Evolutionary conservation across 768 basidiomycete genomes (phyloP), one percentile per base, ranked within the genome.

Genomic region (Lentinula guzmanii): DNA sequence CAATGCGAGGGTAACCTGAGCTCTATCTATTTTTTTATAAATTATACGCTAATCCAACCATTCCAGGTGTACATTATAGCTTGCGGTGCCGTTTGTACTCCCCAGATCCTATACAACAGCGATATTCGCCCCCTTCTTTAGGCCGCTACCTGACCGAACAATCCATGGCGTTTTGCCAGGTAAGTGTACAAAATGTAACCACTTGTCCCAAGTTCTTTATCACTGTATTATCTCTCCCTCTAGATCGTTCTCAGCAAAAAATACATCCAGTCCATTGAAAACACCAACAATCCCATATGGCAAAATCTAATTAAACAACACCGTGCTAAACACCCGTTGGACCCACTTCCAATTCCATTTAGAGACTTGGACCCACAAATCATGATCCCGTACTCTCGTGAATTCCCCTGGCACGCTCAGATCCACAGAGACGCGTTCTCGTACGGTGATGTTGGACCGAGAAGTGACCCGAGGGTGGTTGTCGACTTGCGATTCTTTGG

Each of bases 401-500:
- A 63, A 55, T 64, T 65, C 33, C 72, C 70, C 3, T 74, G 72
- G 71, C 72, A 75, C 63, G 64, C 66, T 21, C 70, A 74, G 62
- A 72, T 76, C 37, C 74, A 76, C 51, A 70, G 72, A 34, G 75
- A 75, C 54, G 74, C 74, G 4, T 76, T 76, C 64, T 63, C 63
- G 45, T 75, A 76, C 62, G 75, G 75, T 52, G 73, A 68, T 4
- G 66, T 68, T 28, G 74, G 69, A 2, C 65, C 66, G 6, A 56
- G 42, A 7, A 69, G 70, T 7, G 74, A 75, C 56, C 55, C 69
- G 4, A 69, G 74, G 4, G 56, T 71, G n/a, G 69, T 74, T 48
- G 74, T 75, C 43, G 74, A 74, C 66, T 65, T 69, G 41, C 62
- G 70, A 10, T 72, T 67, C 63, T 72, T 73, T 48, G 69, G 70